phyloP scores from a whole-genome alignment of 129 eudicot species.

The Ambrosia trifida region DNA sequence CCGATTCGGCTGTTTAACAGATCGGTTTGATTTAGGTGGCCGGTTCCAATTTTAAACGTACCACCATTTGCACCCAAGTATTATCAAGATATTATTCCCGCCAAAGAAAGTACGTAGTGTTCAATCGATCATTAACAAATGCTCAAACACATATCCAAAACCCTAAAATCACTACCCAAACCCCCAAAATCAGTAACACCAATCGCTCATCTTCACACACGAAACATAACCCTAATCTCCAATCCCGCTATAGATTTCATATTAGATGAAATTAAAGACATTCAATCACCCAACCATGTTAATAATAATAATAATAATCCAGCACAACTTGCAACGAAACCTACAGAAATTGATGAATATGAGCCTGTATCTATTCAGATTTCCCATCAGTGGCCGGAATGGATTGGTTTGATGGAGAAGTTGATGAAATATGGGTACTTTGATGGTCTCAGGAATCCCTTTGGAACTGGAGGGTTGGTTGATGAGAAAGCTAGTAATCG shows the following conservation, averaged over 20 bases:
- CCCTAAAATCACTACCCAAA: slow-evolving; percentile 33
- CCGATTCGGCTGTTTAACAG: too few relatives aligned
- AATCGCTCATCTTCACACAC: slow-evolving; percentile 34
- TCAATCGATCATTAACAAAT: slow-evolving; percentile 23
- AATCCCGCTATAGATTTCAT: slow-evolving; percentile 59
- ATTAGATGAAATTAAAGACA: slow-evolving; percentile 39
- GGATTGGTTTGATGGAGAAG: slow-evolving; percentile 67
- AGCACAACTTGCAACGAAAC: slow-evolving; percentile 18
- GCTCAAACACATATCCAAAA: slow-evolving; percentile 33
- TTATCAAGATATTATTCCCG: too few relatives aligned
- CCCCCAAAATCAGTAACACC: slow-evolving; percentile 23
- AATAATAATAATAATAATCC: not conserved
- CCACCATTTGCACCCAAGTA: too few relatives aligned
- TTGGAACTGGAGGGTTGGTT: slow-evolving; percentile 35
- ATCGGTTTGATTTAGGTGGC: too few relatives aligned
- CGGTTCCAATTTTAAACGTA: too few relatives aligned
- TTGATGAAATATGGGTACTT: slow-evolving; percentile 58
- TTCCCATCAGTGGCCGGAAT: slow-evolving; percentile 70
- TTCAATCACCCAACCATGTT: slow-evolving; percentile 30
- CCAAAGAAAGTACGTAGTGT: slow-evolving; percentile 3
- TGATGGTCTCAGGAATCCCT: slow-evolving; percentile 45
- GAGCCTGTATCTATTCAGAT: slow-evolving; percentile 19
- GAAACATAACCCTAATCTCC: slow-evolving; percentile 25
- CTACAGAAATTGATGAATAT: not conserved
- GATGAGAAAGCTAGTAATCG: slow-evolving; percentile 50